Percentiles rank a stretch among this genome's conserved stretches.
Evolutionary conservation across 257 asterid species (phyloP).

Genomic region (Solanum pinnatisectum): DNA sequence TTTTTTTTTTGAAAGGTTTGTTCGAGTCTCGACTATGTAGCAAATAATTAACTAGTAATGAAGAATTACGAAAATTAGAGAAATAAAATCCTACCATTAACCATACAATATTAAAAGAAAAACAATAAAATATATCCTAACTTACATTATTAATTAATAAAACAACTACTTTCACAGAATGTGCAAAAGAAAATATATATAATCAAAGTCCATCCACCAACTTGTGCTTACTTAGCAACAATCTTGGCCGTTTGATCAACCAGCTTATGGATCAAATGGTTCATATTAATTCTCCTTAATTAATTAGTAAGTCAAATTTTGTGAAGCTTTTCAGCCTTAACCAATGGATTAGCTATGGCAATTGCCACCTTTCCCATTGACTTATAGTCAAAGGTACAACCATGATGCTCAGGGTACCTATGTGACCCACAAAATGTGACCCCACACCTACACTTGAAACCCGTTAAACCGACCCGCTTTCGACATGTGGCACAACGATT

Average conservation of each 20-base stretch:
- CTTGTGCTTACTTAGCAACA: not conserved
- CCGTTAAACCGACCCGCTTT: conserved; percentile 33
- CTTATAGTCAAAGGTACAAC: conserved; percentile 37
- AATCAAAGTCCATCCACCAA: not conserved
- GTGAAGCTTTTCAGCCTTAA: conserved; percentile 32
- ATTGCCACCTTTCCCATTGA: conserved; percentile 28
- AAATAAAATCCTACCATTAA: not conserved
- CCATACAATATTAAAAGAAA: not conserved
- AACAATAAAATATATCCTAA: not conserved
- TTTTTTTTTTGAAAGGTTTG: not conserved
- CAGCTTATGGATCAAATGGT: not conserved
- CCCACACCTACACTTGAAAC: conserved; percentile 45
- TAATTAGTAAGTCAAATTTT: conserved; percentile 20
- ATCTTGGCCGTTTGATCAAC: not conserved
- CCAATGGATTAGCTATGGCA: conserved; percentile 37
- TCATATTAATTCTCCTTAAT: not conserved
- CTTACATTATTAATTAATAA: not conserved
- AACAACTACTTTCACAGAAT: not conserved
- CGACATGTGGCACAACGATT: conserved; percentile 31
- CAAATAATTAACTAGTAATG: not conserved
- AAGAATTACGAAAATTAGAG: not conserved
- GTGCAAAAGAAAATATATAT: not conserved
- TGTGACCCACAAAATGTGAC: conserved; percentile 37
- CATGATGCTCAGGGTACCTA: conserved; percentile 41
- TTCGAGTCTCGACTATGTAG: not conserved